A percentile compares a stretch with the other conserved stretches of the same genome.
phyloP scores from a whole-genome alignment of 192 early-diverging fungal genomes.

The Coemansia sp. region DNA sequence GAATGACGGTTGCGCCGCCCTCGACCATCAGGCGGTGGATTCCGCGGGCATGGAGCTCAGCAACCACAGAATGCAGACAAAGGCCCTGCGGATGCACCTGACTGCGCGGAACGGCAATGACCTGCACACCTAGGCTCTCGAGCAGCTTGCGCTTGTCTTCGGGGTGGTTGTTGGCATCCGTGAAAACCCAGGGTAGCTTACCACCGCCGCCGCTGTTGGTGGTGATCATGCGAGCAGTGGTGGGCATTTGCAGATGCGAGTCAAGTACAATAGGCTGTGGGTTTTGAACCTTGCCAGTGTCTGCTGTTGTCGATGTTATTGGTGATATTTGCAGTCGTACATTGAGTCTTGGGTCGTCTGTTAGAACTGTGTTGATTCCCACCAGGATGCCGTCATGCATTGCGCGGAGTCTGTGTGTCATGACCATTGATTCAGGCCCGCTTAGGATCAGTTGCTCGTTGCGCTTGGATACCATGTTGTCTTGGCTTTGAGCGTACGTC shows the following conservation, averaged over 20 bases:
- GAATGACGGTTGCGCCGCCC: slow-evolving; percentile 79
- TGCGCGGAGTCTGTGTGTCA: slow-evolving; percentile 79
- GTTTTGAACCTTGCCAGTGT: slow-evolving; percentile 10
- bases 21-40: slow-evolving; percentile 81
- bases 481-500: slow-evolving; percentile 89
- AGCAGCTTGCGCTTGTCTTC: slow-evolving; percentile 33
- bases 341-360: slow-evolving; percentile 77
- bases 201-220: slow-evolving; percentile 30
- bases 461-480: slow-evolving; percentile 69
- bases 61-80: slow-evolving; percentile 19
- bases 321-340: slow-evolving; percentile 5
- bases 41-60: slow-evolving; percentile 23
- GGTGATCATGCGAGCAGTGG: slow-evolving; percentile 58
- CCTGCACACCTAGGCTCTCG: slow-evolving; percentile 61
- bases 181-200: slow-evolving; percentile 63
- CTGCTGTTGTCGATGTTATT: not conserved
- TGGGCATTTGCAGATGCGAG: slow-evolving; percentile 64
- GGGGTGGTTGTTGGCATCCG: slow-evolving; percentile 24
- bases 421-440: slow-evolving; percentile 67
- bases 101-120: slow-evolving; percentile 47
- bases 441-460: slow-evolving; percentile 69
- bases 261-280: slow-evolving; percentile 85
- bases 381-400: slow-evolving; percentile 83
- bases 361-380: slow-evolving; percentile 78
- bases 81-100: slow-evolving; percentile 1